Conservation (phyloP, 441 rosid species). For the Euphorbia celastroides region DNA sequence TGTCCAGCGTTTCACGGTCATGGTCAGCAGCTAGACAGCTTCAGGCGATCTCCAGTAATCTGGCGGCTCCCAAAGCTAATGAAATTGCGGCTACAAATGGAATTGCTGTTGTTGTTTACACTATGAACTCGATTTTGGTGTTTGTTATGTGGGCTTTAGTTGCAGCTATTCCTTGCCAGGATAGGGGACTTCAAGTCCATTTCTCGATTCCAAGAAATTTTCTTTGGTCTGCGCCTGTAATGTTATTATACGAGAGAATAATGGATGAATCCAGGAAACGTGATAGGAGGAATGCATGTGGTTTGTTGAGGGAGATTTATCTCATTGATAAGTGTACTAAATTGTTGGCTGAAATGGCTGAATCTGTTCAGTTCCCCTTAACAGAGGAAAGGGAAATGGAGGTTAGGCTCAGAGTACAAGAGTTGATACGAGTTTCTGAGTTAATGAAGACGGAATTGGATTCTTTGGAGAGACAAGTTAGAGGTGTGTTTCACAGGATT, state of each 20-base stretch:
- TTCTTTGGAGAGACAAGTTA: slow-evolving; percentile 71
- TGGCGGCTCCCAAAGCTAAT: slow-evolving; percentile 46
- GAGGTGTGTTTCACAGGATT: slow-evolving; percentile 79
- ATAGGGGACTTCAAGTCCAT: slow-evolving; percentile 76
- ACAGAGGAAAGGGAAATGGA: slow-evolving; percentile 55
- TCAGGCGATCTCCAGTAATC: slow-evolving; percentile 68
- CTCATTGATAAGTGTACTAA: slow-evolving; percentile 61
- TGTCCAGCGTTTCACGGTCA: slow-evolving; percentile 86
- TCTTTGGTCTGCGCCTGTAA: slow-evolving; percentile 53
- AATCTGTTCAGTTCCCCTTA: slow-evolving; percentile 63
- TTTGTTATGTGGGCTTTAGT: slow-evolving; percentile 87
- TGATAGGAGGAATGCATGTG: slow-evolving; percentile 72
- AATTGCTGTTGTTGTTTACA: slow-evolving; percentile 50
- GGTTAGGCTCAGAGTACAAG: slow-evolving; percentile 53
- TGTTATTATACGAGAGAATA: slow-evolving; percentile 61
- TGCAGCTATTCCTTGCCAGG: slow-evolving; percentile 91
- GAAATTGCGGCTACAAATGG: slow-evolving; percentile 55
- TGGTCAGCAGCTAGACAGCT: slow-evolving; percentile 92
- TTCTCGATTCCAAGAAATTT: slow-evolving; percentile 61
- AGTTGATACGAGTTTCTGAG: slow-evolving; percentile 42
- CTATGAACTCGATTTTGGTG: slow-evolving; percentile 59
- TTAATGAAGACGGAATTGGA: slow-evolving; percentile 55
- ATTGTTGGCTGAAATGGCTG: slow-evolving; percentile 55
- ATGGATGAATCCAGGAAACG: slow-evolving; percentile 74
- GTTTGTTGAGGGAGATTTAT: slow-evolving; percentile 73